Conservation (phyloP, 768 basidiomycete genomes). For the Udeniomyces megalosporus region DNA sequence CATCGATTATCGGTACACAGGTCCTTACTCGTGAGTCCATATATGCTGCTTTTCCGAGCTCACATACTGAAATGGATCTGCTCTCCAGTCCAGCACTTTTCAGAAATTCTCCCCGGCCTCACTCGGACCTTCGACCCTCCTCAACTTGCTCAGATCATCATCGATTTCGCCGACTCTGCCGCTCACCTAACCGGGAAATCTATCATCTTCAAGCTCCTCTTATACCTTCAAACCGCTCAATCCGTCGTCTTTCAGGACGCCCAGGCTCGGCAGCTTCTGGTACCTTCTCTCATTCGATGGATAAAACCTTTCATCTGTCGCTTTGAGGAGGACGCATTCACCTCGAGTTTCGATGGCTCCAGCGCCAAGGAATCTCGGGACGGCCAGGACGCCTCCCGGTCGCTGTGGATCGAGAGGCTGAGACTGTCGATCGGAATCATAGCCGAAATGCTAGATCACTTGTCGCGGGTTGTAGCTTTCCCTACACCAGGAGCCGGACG, state of each 20-base stretch:
- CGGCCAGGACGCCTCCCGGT: slow-evolving; percentile 50
- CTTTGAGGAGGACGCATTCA: slow-evolving; percentile 64
- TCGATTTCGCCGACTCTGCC: slow-evolving; percentile 72
- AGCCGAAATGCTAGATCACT: slow-evolving; percentile 61
- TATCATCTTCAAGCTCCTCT: slow-evolving; percentile 79
- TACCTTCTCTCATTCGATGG: slow-evolving; percentile 81
- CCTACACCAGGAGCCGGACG: slow-evolving; percentile 42
- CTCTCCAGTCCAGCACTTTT: slow-evolving; percentile 88
- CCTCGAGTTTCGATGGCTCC: slow-evolving; percentile 23
- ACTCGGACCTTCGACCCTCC: slow-evolving; percentile 60
- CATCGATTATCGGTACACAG: slow-evolving; percentile 88
- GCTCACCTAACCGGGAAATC: slow-evolving; percentile 66
- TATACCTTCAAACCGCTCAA: slow-evolving; percentile 82
- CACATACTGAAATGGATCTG: too few relatives aligned
- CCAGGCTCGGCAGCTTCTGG: slow-evolving; percentile 57
- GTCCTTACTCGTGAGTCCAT: slow-evolving; percentile 30
- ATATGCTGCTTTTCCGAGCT: not conserved
- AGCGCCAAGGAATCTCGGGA: too few relatives aligned
- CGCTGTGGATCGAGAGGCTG: slow-evolving; percentile 76
- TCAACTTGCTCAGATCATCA: slow-evolving; percentile 73
- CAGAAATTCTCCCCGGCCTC: slow-evolving; percentile 75
- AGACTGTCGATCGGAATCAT: slow-evolving; percentile 65
- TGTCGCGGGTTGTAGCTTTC: slow-evolving; percentile 58
- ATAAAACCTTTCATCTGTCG: slow-evolving; percentile 87
- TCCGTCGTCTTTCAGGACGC: slow-evolving; percentile 72